Percentiles rank a stretch among this genome's conserved stretches.
Conservation (phyloP, 805 yeast species). For the Wickerhamiella lipophila region DNA sequence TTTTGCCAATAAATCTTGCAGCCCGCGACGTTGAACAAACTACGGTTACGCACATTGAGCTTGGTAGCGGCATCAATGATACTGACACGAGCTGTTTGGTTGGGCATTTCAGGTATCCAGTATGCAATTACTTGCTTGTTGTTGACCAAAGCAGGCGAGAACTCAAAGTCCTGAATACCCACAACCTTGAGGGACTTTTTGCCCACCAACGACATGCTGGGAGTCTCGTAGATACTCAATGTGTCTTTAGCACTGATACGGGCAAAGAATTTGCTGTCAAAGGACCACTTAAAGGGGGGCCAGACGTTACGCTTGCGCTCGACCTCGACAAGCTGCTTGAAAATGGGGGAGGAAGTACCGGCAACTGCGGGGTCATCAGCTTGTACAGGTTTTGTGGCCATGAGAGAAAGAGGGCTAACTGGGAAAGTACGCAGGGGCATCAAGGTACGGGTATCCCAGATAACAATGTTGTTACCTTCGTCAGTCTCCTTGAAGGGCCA, state of each 20-base stretch:
- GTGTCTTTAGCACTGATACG: constrained; percentile 84
- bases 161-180: constrained; percentile 81
- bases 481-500: constrained; percentile 79
- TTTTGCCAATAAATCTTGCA: constrained; percentile 91
- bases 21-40: constrained; percentile 86
- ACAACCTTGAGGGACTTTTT: constrained; percentile 73
- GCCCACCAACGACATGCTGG: constrained; percentile 67
- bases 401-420: constrained; percentile 38
- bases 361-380: constrained; percentile 14
- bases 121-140: constrained; percentile 60
- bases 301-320: constrained; percentile 64
- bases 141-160: constrained; percentile 80
- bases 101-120: constrained; percentile 92
- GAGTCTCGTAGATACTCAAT: constrained; percentile 75
- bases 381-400: constrained; percentile 30
- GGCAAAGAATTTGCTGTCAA: constrained; percentile 85
- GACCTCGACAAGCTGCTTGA: constrained; percentile 8
- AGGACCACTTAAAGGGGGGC: constrained; percentile 96
- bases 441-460: constrained; percentile 83
- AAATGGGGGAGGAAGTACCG: constrained; percentile 8
- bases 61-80: constrained; percentile 78
- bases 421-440: constrained; percentile 84
- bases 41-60: constrained; percentile 75
- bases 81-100: constrained; percentile 91
- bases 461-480: constrained; percentile 84